Conservation (phyloP, 169 alveolate species). For the Sarcocystis neurona region DNA sequence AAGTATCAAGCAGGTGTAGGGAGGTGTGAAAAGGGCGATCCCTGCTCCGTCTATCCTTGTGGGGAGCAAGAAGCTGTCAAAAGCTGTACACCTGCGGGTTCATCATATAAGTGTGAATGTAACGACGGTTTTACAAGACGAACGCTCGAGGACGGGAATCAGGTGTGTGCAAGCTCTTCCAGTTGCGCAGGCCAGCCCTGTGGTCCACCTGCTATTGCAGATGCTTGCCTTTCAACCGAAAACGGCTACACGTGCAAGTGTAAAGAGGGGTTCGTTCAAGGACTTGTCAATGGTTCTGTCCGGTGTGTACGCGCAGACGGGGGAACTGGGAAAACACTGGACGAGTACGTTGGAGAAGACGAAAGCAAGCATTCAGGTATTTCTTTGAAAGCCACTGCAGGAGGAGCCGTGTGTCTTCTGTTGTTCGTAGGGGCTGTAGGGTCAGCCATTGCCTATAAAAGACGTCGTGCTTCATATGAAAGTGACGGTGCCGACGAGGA, state of each 20-base stretch:
- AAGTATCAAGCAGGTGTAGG: background rate
- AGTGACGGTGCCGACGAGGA: too few species aligned
- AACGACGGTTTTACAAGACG: constrained; percentile 7
- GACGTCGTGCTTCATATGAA: too few species aligned
- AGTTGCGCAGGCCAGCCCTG: constrained; percentile 29
- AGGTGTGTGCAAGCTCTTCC: background rate
- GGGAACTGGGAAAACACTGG: too few species aligned
- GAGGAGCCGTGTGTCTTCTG: too few species aligned
- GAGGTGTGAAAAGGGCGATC: background rate
- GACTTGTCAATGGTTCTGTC: too few species aligned
- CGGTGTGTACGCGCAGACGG: too few species aligned
- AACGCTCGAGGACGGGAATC: background rate
- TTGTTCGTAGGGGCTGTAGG: too few species aligned
- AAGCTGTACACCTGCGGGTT: background rate
- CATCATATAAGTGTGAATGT: background rate
- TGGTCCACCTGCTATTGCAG: background rate
- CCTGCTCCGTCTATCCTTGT: background rate
- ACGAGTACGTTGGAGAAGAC: background rate
- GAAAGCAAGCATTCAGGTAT: too few species aligned
- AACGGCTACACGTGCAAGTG: background rate
- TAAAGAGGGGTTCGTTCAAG: background rate
- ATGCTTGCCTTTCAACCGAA: background rate
- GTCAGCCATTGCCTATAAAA: too few species aligned
- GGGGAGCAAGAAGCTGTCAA: constrained; percentile 6
- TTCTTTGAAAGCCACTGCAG: too few species aligned